A percentile compares a stretch with the other conserved stretches of the same genome.
phyloP scores from a whole-genome alignment of 2,329 filamentous ascomycete species.

The Fusarium albosuccineum region DNA sequence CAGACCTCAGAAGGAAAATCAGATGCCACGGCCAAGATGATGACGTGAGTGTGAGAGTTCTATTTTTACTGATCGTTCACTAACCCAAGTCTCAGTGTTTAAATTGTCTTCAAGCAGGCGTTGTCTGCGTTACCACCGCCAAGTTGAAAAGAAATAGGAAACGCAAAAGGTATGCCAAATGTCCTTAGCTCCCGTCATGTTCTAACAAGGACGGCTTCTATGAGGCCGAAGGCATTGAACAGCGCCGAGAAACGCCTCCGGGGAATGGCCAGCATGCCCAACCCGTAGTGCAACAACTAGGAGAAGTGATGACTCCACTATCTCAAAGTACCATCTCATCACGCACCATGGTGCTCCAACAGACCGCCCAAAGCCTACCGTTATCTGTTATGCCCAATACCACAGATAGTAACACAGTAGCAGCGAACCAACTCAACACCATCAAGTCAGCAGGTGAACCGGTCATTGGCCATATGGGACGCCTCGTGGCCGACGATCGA shows the following conservation, averaged over 20 bases:
- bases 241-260: conserved; percentile 4
- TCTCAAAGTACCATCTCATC: background rate
- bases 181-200: rapidly evolving
- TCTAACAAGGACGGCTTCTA: conserved; percentile 17
- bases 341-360: background rate
- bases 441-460: conserved; percentile 8
- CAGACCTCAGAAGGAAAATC: conserved; percentile 21
- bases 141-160: conserved; percentile 28
- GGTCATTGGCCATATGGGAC: conserved; percentile 46
- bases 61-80: background rate
- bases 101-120: conserved; percentile 9
- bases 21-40: conserved; percentile 22
- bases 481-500: conserved; percentile 39
- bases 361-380: background rate
- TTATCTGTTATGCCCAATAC: background rate
- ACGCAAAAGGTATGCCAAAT: conserved; percentile 8
- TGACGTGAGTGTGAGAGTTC: conserved; percentile 1
- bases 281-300: background rate
- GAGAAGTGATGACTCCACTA: background rate
- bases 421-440: background rate
- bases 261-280: background rate
- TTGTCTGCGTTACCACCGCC: conserved; percentile 19
- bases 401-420: background rate
- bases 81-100: conserved; percentile 8
- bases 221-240: conserved; percentile 19